Base-by-base conservation (phyloP, 495 filamentous ascomycete genomes). In the Polyplosphaeria fusca region DNA sequence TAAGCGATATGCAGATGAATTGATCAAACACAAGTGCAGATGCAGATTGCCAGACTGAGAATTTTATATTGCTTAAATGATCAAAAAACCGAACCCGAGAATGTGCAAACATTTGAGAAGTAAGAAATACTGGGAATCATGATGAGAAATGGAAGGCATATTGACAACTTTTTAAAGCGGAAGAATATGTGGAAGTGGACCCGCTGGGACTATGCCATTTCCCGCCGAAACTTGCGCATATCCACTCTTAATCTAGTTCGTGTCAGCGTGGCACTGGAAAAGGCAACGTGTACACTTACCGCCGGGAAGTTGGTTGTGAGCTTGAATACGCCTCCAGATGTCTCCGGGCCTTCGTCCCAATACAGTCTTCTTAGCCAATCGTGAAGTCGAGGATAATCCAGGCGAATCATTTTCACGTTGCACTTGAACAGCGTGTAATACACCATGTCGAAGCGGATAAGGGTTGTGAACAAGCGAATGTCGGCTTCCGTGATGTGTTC, bases 361-460 rank as follows among this genome's bases (percentile, higher is more conserved):
- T 91, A 91, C 28, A 91, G 71, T 30, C 79, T 72, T 55, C 82
- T 73, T 68, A 88, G 72, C 88, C 88, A 91, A 43, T 68, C 70
- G 61, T 90, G 78, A 26, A 90, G 73, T 4, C 70, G 69, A 12
- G 87, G 87, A 67, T 89, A 91, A 55, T 84, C 85, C 55, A 77
- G 74, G 26, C 85, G 72, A 52, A 89, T 86, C 74, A 86, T 84
- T 55, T 80, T 81, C 43, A 88, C 37, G 66, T 88, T 88, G 66
- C 84, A 86, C 64, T 77, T 79, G 74, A 88, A 88, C 67, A 86
- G 71, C 41, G 79, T 82, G 51, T 82, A 74, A 68, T 88, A 87
- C 14, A 79, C 79, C 24, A 81, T 78, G 67, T 89, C 84, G 58
- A 88, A 88, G 24, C 86, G 76, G 35, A 81, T 76, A 27, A 86